phyloP scores from a whole-genome alignment of 1,284 basidiomycete genomes.

The Meripilus lineatus region DNA sequence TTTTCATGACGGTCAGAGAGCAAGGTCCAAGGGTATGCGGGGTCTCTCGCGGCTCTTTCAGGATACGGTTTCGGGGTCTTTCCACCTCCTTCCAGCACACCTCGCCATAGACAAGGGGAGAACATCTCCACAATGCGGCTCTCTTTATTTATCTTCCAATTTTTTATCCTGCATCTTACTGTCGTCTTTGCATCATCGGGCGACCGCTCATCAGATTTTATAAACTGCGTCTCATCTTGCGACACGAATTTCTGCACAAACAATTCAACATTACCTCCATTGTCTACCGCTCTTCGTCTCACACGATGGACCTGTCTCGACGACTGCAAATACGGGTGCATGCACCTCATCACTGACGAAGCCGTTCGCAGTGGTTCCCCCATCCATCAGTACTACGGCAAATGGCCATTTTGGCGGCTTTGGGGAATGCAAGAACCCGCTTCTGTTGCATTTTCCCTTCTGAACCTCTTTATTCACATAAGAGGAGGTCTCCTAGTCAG shows the following conservation, averaged over 20 bases:
- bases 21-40: too few relatives aligned
- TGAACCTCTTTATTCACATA: conserved; percentile 77
- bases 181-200: background rate
- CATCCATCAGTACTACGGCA: conserved; percentile 87
- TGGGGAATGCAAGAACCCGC: conserved; percentile 92
- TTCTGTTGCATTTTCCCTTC: conserved; percentile 83
- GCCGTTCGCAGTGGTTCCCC: conserved; percentile 38
- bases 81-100: too few relatives aligned
- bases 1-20: too few relatives aligned
- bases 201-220: background rate
- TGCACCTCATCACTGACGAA: conserved; percentile 75
- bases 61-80: too few relatives aligned
- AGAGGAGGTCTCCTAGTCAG: conserved; percentile 50
- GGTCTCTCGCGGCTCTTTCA: too few relatives aligned
- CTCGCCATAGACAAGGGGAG: too few relatives aligned
- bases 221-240: background rate
- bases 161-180: too few relatives aligned
- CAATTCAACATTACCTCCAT: too few relatives aligned
- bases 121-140: too few relatives aligned
- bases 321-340: conserved; percentile 89
- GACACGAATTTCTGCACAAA: background rate
- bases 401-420: conserved; percentile 93
- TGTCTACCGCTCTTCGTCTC: conserved; percentile 45
- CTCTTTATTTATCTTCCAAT: too few relatives aligned
- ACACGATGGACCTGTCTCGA: conserved; percentile 80